Evolutionary conservation across 129 eudicot species (phyloP).

Genomic region (Chrysanthemum lavandulifolium): DNA sequence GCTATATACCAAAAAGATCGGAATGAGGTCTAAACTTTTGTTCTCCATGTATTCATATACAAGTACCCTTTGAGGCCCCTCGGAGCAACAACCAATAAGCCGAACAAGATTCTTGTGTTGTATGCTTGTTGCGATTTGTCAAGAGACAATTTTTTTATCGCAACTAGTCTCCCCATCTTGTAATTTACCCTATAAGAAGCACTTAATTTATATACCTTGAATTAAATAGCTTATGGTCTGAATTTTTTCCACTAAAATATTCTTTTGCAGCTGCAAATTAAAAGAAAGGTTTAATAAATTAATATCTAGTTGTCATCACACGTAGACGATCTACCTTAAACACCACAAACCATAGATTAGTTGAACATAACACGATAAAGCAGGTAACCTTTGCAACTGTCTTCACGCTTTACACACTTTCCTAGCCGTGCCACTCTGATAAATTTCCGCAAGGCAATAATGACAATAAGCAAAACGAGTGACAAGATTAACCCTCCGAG

Average conservation of each 20-base stretch:
- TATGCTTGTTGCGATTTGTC: slow-evolving; percentile 68
- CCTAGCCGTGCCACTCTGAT: slow-evolving; percentile 33
- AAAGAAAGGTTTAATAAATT: slow-evolving; percentile 10
- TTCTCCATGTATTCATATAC: slow-evolving; percentile 79
- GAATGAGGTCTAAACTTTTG: slow-evolving; percentile 59
- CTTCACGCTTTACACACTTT: slow-evolving; percentile 29
- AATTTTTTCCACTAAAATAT: slow-evolving; percentile 45
- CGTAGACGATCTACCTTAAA: background rate
- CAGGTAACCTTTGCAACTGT: slow-evolving; percentile 30
- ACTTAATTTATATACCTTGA: background rate
- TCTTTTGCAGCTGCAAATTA: slow-evolving; percentile 43
- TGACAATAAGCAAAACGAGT: slow-evolving; percentile 38
- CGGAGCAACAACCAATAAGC: slow-evolving; percentile 76
- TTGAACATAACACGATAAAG: slow-evolving; percentile 8
- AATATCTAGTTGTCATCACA: slow-evolving; percentile 1
- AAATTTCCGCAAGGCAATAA: slow-evolving; percentile 37
- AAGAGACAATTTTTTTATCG: slow-evolving; percentile 55
- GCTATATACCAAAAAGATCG: slow-evolving; percentile 43
- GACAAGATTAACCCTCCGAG: slow-evolving; percentile 55
- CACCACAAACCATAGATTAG: background rate
- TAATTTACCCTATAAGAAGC: slow-evolving; percentile 50
- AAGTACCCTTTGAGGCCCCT: slow-evolving; percentile 64
- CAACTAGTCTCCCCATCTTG: slow-evolving; percentile 62
- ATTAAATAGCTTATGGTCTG: slow-evolving; percentile 41
- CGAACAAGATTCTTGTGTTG: slow-evolving; percentile 82